Base-by-base conservation (phyloP, 148 eudicot genomes). In the Amaranthus hypochondriacus region DNA sequence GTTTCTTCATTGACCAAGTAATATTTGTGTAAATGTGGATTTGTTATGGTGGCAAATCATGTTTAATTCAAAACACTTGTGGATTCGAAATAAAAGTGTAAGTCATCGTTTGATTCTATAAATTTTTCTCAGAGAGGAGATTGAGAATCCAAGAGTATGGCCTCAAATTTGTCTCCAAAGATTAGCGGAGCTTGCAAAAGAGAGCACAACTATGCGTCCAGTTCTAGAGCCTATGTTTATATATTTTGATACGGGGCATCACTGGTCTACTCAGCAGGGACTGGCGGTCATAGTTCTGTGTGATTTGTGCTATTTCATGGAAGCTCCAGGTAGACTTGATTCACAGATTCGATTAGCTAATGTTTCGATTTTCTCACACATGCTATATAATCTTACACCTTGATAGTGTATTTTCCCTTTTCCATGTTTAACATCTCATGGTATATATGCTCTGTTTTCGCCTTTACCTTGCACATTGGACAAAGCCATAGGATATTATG, bases 181-280 rank as follows among this genome's bases (percentile, higher is more conserved):
- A 79, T 85, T 95, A 94, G 92, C 86, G 77, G 99, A 92, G 68
- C 89, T 95, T 63, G 96, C 91, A 49, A 90, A 81, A 78, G 99
- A 92, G 82, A 95, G 94, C 84, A 76, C 90, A 67, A 92, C 96
- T 18, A 83, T 92, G 89, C 97, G 97, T 21, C 75, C 72, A 71
- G 78, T 92, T 55, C 82, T 95, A 75, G 99, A 95, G 56, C 97
- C 99, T 39, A 89, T 95, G 92, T 83, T 95, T 79, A 72, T 81
- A 50, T 83, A 92, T 72, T 95, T 95, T 81, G 97, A 95, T 77
- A 79, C 39, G 18, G 82, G 84, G 70, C 79, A 69, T 46, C 87
- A 85, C 70, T 95, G 99, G 99, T 82, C 76, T 72, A 84, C 87
- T 76, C 93, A 73, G 44, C 87, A 85, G 72, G 93, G 99, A 57